These are phyloP conservation scores for Pseudogymnoascus sp. DNA, from an alignment of 2,329 filamentous ascomycete species.

Conservation along the genomic window DNA sequence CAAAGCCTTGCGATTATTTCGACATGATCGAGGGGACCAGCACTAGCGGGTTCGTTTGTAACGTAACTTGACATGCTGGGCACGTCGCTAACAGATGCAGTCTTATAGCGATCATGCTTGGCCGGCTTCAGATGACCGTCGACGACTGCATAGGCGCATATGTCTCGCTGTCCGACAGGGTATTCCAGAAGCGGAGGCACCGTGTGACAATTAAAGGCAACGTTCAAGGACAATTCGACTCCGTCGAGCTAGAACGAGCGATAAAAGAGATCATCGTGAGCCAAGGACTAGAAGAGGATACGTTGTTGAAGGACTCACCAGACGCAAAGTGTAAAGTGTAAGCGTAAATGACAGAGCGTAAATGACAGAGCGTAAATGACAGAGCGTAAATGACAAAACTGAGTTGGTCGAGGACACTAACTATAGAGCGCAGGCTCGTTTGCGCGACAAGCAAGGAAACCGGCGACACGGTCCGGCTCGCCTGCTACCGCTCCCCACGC, in stretches of 20 bases:
- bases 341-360: too few relatives aligned
- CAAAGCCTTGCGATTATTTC: constrained; percentile 31
- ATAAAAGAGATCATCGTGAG: constrained; percentile 22
- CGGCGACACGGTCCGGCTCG: constrained; percentile 26
- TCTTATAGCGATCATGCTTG: constrained; percentile 40
- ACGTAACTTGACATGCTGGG: not conserved
- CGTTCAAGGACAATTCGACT: constrained; percentile 16
- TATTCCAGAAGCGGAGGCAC: constrained; percentile 27
- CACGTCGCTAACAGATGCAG: constrained; percentile 21
- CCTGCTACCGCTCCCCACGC: constrained; percentile 25
- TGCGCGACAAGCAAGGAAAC: constrained; percentile 29
- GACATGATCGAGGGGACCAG: constrained; percentile 34
- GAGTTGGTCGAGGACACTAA: constrained; percentile 10
- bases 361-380: too few relatives aligned
- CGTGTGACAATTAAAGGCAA: constrained; percentile 11
- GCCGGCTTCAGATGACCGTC: constrained; percentile 36
- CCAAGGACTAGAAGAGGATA: constrained; percentile 20
- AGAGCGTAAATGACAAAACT: not conserved
- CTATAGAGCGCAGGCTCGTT: constrained; percentile 20
- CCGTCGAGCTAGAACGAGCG: constrained; percentile 12
- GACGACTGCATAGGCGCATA: constrained; percentile 36
- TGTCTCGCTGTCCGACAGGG: constrained; percentile 27
- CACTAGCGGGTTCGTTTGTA: constrained; percentile 27
- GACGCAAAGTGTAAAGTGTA: constrained; percentile 25
- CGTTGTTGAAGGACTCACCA: constrained; percentile 21